Base-by-base conservation (phyloP, 2,329 filamentous ascomycete genomes). In the Trichoderma semiorbis region DNA sequence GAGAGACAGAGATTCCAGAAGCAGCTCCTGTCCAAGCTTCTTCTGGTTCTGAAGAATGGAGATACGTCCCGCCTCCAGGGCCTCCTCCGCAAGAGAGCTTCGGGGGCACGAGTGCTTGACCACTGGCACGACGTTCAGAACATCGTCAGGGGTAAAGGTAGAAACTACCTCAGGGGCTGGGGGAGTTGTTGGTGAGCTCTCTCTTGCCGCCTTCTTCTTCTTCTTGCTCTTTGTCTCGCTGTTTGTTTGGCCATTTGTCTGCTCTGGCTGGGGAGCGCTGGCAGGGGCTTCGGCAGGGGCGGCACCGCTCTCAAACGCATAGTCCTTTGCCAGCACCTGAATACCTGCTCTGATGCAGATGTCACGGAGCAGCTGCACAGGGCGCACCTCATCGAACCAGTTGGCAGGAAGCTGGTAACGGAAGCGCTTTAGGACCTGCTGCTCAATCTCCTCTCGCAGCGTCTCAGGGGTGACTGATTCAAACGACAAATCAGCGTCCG, bases 11-110 rank as follows among this genome's bases (percentile, higher is more conserved):
- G 95, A 98, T 82, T 99, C 96, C n/a, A 98, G 85, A 34, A 99
- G 88, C 71, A 99, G 88, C 82, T 99, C 96, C 82, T 98, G 95
- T 53, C 96, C 96, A 60, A 99, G 89, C 83, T 98, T 96, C 84
- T 93, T 95, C 85, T 99, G 94, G 80, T 93, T 92, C 80, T 98
- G 95, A 77, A 96, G 90, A 73, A 99, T 91, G n/a, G 95, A 98
- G 79, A 99, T 95, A 68, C 95, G 93, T 28, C 96, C 96, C 71
- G 95, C 96, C 82, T 99, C 96, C 57, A 99, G 86, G 16, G 96
- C 95, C 83, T 99, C 96, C 81, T 99, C 96, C 0, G 96, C 95
- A 73, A 99, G 88, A 30, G 93, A 86, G 80, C 95, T 98, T 82
- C 93, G 92, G 50, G 95, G 96, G 73, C 93, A 91, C 5, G 96